Percentiles rank a stretch among this genome's conserved stretches.
phyloP scores from a whole-genome alignment of 2,329 filamentous ascomycete species.

The Cordyceps farinosa region DNA sequence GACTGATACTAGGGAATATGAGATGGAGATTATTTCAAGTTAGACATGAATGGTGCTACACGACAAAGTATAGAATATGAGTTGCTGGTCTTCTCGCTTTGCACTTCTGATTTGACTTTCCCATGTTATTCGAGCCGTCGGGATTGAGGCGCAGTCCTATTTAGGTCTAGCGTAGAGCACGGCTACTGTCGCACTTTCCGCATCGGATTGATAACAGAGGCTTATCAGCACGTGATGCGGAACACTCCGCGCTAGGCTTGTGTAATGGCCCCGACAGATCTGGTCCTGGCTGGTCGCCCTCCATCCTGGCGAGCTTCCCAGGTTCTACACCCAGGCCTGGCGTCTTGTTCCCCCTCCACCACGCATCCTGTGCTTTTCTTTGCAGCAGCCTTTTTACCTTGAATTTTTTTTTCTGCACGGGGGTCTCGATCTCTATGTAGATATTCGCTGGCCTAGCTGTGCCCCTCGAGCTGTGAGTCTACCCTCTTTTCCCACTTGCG shows the following conservation, averaged over 20 bases:
- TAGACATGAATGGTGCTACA: no score
- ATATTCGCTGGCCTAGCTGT: conserved; percentile 30
- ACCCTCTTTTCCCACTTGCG: conserved; percentile 19
- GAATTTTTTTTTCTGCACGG: conserved; percentile 23
- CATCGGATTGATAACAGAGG: conserved; percentile 4
- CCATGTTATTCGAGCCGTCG: background rate
- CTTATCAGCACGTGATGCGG: conserved; percentile 37
- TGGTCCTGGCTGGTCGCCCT: conserved; percentile 33
- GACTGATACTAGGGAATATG: no score
- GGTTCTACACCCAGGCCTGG: conserved; percentile 32
- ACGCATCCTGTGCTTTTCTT: conserved; percentile 19
- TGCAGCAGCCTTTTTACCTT: background rate
- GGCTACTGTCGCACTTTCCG: conserved; percentile 13
- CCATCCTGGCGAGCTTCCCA: conserved; percentile 33
- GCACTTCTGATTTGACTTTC: no score
- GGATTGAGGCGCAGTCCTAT: background rate
- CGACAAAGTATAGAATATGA: background rate
- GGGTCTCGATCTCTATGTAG: conserved; percentile 31
- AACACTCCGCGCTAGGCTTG: conserved; percentile 28
- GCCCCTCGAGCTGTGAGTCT: conserved; percentile 34
- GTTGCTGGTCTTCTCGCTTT: background rate
- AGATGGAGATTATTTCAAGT: no score
- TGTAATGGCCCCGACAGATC: conserved; percentile 31
- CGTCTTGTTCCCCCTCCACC: conserved; percentile 19
- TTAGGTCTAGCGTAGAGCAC: background rate